Percentiles rank a stretch among this genome's conserved stretches.
Evolutionary conservation across 495 filamentous ascomycete genomes (phyloP).

Genomic region (Lophiotrema nucula): DNA sequence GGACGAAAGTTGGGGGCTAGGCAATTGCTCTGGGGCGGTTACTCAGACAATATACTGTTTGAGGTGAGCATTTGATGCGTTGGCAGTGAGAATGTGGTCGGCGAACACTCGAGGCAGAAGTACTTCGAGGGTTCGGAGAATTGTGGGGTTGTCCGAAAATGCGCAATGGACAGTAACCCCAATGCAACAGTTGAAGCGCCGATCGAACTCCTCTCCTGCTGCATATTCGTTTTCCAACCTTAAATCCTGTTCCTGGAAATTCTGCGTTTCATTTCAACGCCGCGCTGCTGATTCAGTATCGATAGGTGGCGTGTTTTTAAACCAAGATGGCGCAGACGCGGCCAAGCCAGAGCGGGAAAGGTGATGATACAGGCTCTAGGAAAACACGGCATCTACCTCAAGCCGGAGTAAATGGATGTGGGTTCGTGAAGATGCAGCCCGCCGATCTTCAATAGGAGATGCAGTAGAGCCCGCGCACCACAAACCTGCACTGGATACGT

Average conservation of each 20-base stretch:
- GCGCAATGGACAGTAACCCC: too few species aligned
- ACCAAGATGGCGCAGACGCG: background rate
- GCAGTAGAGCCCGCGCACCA: background rate
- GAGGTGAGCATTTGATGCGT: background rate
- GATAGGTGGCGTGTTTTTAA: background rate
- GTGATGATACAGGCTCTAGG: too few species aligned
- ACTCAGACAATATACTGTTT: background rate
- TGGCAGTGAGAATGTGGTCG: constrained; percentile 14
- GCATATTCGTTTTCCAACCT: too few species aligned
- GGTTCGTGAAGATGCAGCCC: background rate
- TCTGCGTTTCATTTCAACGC: background rate
- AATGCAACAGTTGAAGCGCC: too few species aligned
- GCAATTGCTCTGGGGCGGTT: background rate
- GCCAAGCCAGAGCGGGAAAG: background rate
- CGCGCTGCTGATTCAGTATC: background rate
- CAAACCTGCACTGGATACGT: too few species aligned
- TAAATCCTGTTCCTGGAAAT: too few species aligned
- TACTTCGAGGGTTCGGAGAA: constrained; percentile 20
- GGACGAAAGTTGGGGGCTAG: too few species aligned
- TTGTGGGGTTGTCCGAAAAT: constrained; percentile 18
- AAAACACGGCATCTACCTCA: too few species aligned
- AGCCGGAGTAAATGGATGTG: too few species aligned
- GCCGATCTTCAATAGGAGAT: constrained; percentile 15
- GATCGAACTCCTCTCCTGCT: too few species aligned
- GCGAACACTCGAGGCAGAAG: constrained; percentile 1